Evolutionary conservation across 164 flowering plant species (phyloP).

Genomic region (Berberis vulgaris): DNA sequence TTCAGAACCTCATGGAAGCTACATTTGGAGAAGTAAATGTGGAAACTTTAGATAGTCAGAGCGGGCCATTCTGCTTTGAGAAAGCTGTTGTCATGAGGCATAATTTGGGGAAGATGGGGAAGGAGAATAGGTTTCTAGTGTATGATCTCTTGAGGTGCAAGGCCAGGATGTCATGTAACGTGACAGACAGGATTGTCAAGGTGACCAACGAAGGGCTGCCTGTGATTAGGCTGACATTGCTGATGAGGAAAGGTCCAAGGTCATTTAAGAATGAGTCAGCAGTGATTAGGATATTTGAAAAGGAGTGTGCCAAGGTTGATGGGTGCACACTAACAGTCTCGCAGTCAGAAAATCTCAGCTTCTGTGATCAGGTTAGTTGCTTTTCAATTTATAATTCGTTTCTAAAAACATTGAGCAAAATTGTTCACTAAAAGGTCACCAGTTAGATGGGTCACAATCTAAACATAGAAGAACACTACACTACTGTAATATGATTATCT

Average conservation of each 20-base stretch:
- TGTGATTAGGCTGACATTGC: not conserved
- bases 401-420: no score
- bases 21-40: not conserved
- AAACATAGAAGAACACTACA: no score
- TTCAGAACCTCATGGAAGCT: not conserved
- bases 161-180: conserved; percentile 1
- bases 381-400: not conserved
- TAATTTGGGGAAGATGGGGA: conserved; percentile 1
- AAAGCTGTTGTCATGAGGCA: conserved; percentile 3
- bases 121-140: not conserved
- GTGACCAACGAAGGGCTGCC: not conserved
- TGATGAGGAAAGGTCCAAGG: conserved; percentile 2
- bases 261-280: conserved; percentile 1
- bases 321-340: conserved; percentile 1
- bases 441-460: no score
- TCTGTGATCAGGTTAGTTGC: not conserved
- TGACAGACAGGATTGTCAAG: not conserved
- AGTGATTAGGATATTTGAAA: not conserved
- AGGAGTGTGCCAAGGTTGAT: not conserved
- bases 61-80: not conserved
- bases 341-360: conserved; percentile 4
- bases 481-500: no score
- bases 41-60: not conserved
- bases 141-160: not conserved
- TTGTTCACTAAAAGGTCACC: no score